Evolutionary conservation across 2,329 filamentous ascomycete genomes (phyloP), one percentile per base, ranked within the genome.

Genomic region (Dothistroma pini): DNA sequence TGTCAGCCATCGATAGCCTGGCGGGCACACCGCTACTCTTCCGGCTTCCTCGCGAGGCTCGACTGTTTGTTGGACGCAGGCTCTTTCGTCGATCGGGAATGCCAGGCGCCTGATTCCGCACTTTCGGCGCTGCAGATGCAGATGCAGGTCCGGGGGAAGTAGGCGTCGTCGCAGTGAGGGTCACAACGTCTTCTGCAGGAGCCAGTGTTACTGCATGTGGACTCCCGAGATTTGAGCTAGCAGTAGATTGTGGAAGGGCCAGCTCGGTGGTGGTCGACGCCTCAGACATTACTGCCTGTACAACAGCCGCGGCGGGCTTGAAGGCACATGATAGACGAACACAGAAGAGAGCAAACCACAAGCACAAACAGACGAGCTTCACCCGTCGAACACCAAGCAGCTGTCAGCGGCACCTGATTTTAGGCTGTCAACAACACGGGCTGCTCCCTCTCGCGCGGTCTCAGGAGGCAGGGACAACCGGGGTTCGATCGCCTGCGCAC

Each of bases 61-160:
- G 35, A 10, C 48, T 58, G 31, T 49, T 61, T 29, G 60, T 58
- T 25, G 64, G 65, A 10, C 67, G 62, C 21, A 65, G 58, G 34
- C 61, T 67, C 58, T 68, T 68, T 25, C 69, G 57, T 19, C 70
- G 62, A 48, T 71, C 69, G 19, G 68, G 66, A 34, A 72, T 71
- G 31, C 70, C 70, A 49, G 70, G 70, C 16, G 69, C 70, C 32
- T 70, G 68, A 51, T 72, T 72, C 56, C 65, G 65, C 19, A 56
- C 54, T 21, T 53, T 22, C 25, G 35, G 47, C 4, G 50, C 44
- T 54, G 56, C 50, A 35, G 49, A 14, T 54, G 56, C 50, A 35
- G 49, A 14, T 38, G 56, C 25, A 38, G 50, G 12, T 44, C 51
- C 29, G 44, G 60, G 47, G 19, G 60, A 38, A 11, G 51, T 22